phyloP scores from a whole-genome alignment of 441 rosid genomes.

The Pelargonium australe region DNA sequence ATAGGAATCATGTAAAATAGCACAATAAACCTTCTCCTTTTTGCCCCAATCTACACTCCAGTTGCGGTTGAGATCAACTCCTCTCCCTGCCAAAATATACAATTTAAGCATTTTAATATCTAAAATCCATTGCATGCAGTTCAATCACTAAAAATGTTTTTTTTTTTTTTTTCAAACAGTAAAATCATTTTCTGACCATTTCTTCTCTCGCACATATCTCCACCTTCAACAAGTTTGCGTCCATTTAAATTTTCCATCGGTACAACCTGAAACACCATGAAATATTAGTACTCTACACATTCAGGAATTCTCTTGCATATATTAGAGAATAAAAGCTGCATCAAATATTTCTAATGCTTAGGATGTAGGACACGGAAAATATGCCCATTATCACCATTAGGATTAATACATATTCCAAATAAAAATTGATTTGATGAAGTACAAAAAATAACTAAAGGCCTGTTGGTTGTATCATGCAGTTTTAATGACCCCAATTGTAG shows the following conservation, averaged over 20 bases:
- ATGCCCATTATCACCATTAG: not conserved
- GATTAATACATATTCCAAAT: not conserved
- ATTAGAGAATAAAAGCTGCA: not conserved
- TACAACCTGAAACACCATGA: constrained; percentile 17
- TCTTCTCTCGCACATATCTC: constrained; percentile 26
- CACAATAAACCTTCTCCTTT: constrained; percentile 70
- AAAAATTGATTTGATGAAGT: not conserved
- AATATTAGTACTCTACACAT: not conserved
- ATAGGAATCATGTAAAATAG: not conserved
- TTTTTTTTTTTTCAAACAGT: not conserved
- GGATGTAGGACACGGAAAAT: not conserved
- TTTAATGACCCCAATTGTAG: not conserved
- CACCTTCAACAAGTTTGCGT: constrained; percentile 25
- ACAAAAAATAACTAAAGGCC: not conserved
- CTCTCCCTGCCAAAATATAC: constrained; percentile 61
- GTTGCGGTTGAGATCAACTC: constrained; percentile 93
- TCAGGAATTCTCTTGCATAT: not conserved
- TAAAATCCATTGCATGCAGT: constrained; percentile 3
- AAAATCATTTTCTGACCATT: constrained; percentile 18
- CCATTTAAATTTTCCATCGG: constrained; percentile 27
- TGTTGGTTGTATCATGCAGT: not conserved
- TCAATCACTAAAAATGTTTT: too few relatives aligned
- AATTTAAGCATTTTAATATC: constrained; percentile 15
- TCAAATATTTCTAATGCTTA: not conserved
- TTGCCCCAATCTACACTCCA: constrained; percentile 99